Conservation (phyloP, 2,329 filamentous ascomycete genomes). For the Aspergillus fumigatus region DNA sequence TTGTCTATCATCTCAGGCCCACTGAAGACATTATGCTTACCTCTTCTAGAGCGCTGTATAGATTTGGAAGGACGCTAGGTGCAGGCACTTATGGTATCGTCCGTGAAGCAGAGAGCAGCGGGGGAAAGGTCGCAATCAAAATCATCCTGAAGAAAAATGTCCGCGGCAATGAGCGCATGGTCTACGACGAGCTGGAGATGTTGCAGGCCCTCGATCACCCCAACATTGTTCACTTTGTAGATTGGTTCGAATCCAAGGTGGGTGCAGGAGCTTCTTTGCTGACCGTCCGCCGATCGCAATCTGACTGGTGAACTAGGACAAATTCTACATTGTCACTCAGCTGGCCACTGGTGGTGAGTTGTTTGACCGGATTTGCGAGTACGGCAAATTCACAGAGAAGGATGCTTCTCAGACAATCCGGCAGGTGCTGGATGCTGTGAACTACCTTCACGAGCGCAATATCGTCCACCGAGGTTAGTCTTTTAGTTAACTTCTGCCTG, state of each 20-base stretch:
- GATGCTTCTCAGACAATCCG: slow-evolving; percentile 94
- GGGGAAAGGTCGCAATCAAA: slow-evolving; percentile 87
- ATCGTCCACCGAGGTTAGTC: slow-evolving; percentile 85
- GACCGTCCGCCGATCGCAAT: not conserved
- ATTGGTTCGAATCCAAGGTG: slow-evolving; percentile 98
- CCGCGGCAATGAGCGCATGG: slow-evolving; percentile 97
- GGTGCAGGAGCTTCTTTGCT: slow-evolving; percentile 21
- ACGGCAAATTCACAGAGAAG: slow-evolving; percentile 97
- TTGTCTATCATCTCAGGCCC: slow-evolving; percentile 2
- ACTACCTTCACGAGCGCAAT: slow-evolving; percentile 91
- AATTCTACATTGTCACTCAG: slow-evolving; percentile 99
- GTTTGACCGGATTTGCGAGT: slow-evolving; percentile 96
- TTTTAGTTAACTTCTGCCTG: not conserved
- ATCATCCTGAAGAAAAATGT: slow-evolving; percentile 99
- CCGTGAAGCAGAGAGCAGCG: slow-evolving; percentile 80
- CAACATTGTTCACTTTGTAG: slow-evolving; percentile 94
- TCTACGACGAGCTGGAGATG: slow-evolving; percentile 94
- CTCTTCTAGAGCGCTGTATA: slow-evolving; percentile 68
- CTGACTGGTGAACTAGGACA: slow-evolving; percentile 62
- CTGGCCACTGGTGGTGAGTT: slow-evolving; percentile 92
- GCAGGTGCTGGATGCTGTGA: slow-evolving; percentile 86
- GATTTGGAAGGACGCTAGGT: slow-evolving; percentile 87
- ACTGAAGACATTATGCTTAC: slow-evolving; percentile 6
- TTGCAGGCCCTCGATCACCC: slow-evolving; percentile 86
- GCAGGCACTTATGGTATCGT: slow-evolving; percentile 98